These are phyloP conservation scores for Scolecobasidium constrictum DNA, from an alignment of 2,329 filamentous ascomycete genomes.

Conservation along the genomic window DNA sequence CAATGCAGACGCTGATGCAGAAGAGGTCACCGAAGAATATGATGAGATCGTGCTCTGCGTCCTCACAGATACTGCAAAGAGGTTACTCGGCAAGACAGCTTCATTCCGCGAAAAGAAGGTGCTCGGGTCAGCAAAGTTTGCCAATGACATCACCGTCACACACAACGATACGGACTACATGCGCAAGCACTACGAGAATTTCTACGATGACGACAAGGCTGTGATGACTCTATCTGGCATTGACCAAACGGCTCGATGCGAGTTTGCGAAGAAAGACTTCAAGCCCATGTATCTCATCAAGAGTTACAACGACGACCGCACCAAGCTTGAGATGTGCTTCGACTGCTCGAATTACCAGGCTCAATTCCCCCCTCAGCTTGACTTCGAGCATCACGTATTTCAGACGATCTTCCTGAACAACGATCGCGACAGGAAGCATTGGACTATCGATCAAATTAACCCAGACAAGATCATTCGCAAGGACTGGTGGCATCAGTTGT, in stretches of 20 bases:
- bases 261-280: slow-evolving; percentile 39
- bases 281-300: slow-evolving; percentile 57
- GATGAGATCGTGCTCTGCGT: slow-evolving; percentile 59
- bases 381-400: slow-evolving; percentile 53
- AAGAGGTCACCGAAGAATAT: slow-evolving; percentile 38
- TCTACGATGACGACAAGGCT: slow-evolving; percentile 39
- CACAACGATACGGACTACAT: slow-evolving; percentile 57
- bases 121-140: slow-evolving; percentile 59
- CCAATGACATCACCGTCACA: slow-evolving; percentile 61
- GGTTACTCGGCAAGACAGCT: slow-evolving; percentile 46
- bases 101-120: slow-evolving; percentile 54
- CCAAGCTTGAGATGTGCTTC: slow-evolving; percentile 53
- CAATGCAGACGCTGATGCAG: slow-evolving; percentile 28
- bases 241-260: slow-evolving; percentile 31
- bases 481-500: slow-evolving; percentile 60
- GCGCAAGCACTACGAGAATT: slow-evolving; percentile 55
- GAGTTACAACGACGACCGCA: slow-evolving; percentile 41
- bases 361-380: slow-evolving; percentile 49
- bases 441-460: slow-evolving; percentile 50
- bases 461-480: slow-evolving; percentile 48
- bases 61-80: slow-evolving; percentile 44
- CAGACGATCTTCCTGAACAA: slow-evolving; percentile 60
- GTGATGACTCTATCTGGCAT: slow-evolving; percentile 28
- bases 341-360: slow-evolving; percentile 68
- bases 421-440: slow-evolving; percentile 40